phyloP scores from a whole-genome alignment of 768 basidiomycete species.

The Rhodosporidiobolus sp. region DNA sequence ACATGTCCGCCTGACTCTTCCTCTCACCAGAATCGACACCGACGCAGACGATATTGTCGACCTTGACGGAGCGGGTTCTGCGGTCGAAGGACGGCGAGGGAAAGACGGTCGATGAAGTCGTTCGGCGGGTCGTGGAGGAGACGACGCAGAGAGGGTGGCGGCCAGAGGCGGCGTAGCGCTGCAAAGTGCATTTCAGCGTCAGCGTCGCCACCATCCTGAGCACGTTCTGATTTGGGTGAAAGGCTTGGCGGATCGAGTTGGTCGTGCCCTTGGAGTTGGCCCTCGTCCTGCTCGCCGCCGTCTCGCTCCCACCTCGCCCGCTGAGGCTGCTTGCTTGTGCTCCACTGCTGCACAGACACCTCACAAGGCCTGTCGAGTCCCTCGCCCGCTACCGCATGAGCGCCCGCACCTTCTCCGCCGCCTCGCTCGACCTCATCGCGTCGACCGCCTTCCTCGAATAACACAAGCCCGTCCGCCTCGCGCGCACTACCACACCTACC shows the following conservation, averaged over 20 bases:
- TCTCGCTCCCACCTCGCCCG: too few species aligned
- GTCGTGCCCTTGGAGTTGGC: too few species aligned
- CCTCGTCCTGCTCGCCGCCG: too few species aligned
- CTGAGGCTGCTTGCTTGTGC: too few species aligned
- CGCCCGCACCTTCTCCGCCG: not conserved
- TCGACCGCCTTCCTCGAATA: conserved; percentile 11
- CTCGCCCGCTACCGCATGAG: not conserved
- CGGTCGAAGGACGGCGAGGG: not conserved
- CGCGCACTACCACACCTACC: not conserved
- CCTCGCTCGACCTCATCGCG: not conserved
- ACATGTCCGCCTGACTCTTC: not conserved
- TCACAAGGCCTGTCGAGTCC: too few species aligned
- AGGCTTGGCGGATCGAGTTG: too few species aligned
- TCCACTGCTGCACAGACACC: too few species aligned
- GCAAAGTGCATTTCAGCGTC: not conserved
- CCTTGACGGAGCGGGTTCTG: not conserved
- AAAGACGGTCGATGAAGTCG: not conserved
- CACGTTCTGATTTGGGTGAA: too few species aligned
- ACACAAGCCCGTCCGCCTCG: not conserved
- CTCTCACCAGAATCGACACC: not conserved
- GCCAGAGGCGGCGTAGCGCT: not conserved
- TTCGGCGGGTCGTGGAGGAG: conserved; percentile 3
- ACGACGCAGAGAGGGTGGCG: not conserved
- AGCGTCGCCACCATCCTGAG: too few species aligned
- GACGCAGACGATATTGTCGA: not conserved